phyloP scores from a whole-genome alignment of 2,329 filamentous ascomycete species.

The Akanthomyces lecanii region DNA sequence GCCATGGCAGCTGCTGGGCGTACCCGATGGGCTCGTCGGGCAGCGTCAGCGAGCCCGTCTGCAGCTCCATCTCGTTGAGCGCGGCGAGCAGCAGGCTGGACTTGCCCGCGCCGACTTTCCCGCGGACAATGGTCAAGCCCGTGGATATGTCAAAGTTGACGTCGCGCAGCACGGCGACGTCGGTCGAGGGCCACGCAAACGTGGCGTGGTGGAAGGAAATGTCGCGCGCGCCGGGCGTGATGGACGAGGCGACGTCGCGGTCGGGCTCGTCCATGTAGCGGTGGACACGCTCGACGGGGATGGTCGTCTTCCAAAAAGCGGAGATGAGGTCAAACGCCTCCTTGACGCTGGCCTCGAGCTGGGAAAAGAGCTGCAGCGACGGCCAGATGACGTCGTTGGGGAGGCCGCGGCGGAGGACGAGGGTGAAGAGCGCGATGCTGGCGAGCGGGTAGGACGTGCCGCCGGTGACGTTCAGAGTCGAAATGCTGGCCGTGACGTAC shows the following conservation, averaged over 20 bases:
- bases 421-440: constrained; percentile 77
- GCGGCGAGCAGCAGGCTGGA: constrained; percentile 56
- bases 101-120: constrained; percentile 59
- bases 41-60: constrained; percentile 44
- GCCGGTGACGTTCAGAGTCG: constrained; percentile 65
- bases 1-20: constrained; percentile 59
- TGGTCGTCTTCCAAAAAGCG: constrained; percentile 73
- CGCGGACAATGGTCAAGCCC: constrained; percentile 53
- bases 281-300: constrained; percentile 77
- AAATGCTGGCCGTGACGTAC: constrained; percentile 45
- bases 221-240: constrained; percentile 31
- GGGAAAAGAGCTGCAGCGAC: constrained; percentile 72
- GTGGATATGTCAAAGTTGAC: constrained; percentile 43
- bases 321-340: constrained; percentile 74
- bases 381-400: constrained; percentile 83
- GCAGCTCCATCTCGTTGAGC: constrained; percentile 63
- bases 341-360: constrained; percentile 69
- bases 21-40: constrained; percentile 51
- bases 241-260: constrained; percentile 51
- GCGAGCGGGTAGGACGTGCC: constrained; percentile 74
- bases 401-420: constrained; percentile 62
- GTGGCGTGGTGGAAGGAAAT: constrained; percentile 60
- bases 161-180: constrained; percentile 46
- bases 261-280: constrained; percentile 83
- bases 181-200: constrained; percentile 74